phyloP scores from a whole-genome alignment of 495 filamentous ascomycete genomes.

The Hypoxylon perforatum region DNA sequence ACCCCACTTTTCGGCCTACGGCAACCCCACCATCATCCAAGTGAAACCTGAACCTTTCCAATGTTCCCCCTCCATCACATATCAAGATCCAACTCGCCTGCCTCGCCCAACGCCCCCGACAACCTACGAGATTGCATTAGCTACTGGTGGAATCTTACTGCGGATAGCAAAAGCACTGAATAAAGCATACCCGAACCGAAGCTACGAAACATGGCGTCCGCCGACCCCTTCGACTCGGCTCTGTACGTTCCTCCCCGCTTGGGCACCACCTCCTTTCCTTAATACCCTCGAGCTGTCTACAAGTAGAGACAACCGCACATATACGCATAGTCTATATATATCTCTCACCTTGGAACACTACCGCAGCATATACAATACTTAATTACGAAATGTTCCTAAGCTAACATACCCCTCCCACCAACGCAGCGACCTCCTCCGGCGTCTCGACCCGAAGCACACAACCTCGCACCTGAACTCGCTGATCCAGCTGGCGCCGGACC shows the following conservation, averaged over 20 bases:
- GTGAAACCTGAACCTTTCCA: conserved; percentile 7
- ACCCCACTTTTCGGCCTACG: neutral
- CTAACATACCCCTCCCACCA: conserved; percentile 10
- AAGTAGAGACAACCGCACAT: no score
- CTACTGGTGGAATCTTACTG: conserved; percentile 17
- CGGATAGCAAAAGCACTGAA: neutral
- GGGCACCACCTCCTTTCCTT: conserved; percentile 18
- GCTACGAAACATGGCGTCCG: conserved; percentile 54
- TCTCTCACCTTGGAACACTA: no score
- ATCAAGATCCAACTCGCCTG: conserved; percentile 14
- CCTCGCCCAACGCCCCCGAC: conserved; percentile 12
- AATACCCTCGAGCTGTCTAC: conserved; percentile 8
- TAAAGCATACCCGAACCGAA: neutral
- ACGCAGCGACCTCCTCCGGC: conserved; percentile 93
- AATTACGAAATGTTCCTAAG: neutral
- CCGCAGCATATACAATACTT: neutral
- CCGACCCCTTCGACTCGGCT: conserved; percentile 79
- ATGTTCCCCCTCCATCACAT: conserved; percentile 41
- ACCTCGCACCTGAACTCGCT: conserved; percentile 84
- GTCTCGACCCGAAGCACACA: conserved; percentile 93
- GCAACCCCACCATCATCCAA: neutral
- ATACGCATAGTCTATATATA: no score
- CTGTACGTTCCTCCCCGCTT: conserved; percentile 68
- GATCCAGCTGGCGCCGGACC: conserved; percentile 84
- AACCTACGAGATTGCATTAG: conserved; percentile 13